Evolutionary conservation across 2,329 filamentous ascomycete genomes (phyloP), one percentile per base, ranked within the genome.

Genomic region (Ceratocystis lukuohia): DNA sequence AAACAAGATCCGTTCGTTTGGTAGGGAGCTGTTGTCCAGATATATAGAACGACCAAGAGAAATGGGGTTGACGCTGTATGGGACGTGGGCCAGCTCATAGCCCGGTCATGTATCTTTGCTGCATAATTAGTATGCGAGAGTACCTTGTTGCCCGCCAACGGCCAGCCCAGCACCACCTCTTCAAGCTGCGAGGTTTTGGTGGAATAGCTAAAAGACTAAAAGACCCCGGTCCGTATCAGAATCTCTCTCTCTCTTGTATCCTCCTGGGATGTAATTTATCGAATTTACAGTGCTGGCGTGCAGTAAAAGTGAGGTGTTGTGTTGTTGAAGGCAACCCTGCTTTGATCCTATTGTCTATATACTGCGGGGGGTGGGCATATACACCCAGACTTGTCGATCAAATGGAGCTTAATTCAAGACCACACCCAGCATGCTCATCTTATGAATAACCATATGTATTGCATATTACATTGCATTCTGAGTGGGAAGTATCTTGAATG

Each of bases 151-250:
- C 25, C 50, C 10, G 22, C n/a, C 25, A 25, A 57, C 10, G 17
- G 25, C 53, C 53, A 57, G 22, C 22, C 37, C 37, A 41, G 37
- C 37, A 41, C 37, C 37, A 41, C 37, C 12, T 17, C 53, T 33
- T 57, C 22, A n/a, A 57, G 25, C n/a, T 57, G 53, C 53, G 22
- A 57, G 53, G 28, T 57, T 57, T 57, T 30, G 53, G 25, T 33
- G 28, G 22, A 57, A 33, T 28, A 57, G 22, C 53, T 57, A 30
- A 57, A 57, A 57, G 53, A 57, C 53, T 30, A 57, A 57, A 57
- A 30, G 53, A 57, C 53, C 53, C 53, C 53, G 28, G 53, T 57
- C 53, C 28, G 53, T 57, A 57, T 57, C 53, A 57, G 53, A 57
- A 33, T 57, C 4, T 30, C 28, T 57, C 17, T 57, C 33, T 22